Evolutionary conservation across 768 basidiomycete species (phyloP), one percentile per base, ranked within the genome.

Genomic region (Mycena belliarum): DNA sequence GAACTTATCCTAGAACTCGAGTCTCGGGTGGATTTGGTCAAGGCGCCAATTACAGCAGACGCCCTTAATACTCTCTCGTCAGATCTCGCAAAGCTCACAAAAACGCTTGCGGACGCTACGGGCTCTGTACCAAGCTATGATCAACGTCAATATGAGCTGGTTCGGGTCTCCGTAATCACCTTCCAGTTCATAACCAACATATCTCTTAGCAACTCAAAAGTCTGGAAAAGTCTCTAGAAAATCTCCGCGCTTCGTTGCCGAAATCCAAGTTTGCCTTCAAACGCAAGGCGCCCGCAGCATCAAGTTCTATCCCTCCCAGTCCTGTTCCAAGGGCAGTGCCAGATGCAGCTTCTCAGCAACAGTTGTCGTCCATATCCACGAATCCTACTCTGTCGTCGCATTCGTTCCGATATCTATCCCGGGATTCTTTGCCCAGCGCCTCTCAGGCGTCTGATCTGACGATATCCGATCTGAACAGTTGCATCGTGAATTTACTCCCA

Each of bases 241-340:
- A 74, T 1, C 69, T 88, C 8, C 78, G 85, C 20, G 67, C 73
- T 4, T 68, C 76, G 3, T 65, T 70, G 11, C 76, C 81, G 2
- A 85, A 84, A 65, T 65, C 84, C 1, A 89, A 83, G 58, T 95
- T 94, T 64, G 68, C 80, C 2, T 87, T 94, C 77, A 91, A 85
- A 57, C 74, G 79, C 23, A 79, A 76, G 53, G 40, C 65, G 3
- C 64, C 62, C 18, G 54, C 38, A 25, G 35, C 43, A 37, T 29
- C 56, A 16, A 16, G 20, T 14, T 29, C 41, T n/a, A 20, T 45
- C 14, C 10, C 55, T 29, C 29, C 69, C 12, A 38, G 49, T 10
- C 42, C 69, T 21, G 53, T 53, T 23, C 44, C 63, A 35, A 21
- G 57, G 25, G 20, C n/a, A 47, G 32, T 46, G 25, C 21, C 59